phyloP scores from a whole-genome alignment of 2,329 filamentous ascomycete genomes.

The Xylariaceae sp. region DNA sequence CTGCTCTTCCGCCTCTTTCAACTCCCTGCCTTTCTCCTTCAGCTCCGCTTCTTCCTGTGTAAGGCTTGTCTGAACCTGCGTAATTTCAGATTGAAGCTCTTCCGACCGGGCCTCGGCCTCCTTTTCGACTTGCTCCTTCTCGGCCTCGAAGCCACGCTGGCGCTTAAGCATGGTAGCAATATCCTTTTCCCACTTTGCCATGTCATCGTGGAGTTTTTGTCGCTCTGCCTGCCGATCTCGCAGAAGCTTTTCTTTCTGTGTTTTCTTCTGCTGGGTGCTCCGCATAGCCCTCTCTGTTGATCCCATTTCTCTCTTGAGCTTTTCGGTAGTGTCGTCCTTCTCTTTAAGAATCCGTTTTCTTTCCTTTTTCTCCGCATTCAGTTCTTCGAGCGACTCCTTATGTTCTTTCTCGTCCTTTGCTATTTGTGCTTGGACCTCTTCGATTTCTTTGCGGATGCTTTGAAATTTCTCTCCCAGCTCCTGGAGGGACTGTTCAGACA shows the following conservation, averaged over 20 bases:
- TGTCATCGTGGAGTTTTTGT: constrained; percentile 67
- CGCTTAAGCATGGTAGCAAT: constrained; percentile 59
- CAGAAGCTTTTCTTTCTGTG: constrained; percentile 71
- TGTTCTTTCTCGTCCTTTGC: constrained; percentile 71
- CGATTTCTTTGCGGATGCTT: constrained; percentile 75
- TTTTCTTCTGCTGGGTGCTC: constrained; percentile 72
- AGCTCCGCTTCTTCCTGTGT: constrained; percentile 69
- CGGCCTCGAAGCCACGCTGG: constrained; percentile 51
- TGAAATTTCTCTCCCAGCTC: constrained; percentile 82
- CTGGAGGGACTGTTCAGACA: constrained; percentile 66
- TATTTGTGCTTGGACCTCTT: constrained; percentile 70
- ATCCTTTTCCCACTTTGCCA: constrained; percentile 65
- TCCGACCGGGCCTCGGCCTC: constrained; percentile 52
- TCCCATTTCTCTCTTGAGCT: constrained; percentile 77
- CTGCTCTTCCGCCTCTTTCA: constrained; percentile 72
- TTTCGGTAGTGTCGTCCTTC: constrained; percentile 86
- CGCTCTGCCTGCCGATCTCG: constrained; percentile 68
- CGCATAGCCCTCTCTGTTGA: constrained; percentile 79
- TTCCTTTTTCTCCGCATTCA: constrained; percentile 76
- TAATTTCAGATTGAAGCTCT: constrained; percentile 54
- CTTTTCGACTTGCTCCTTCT: constrained; percentile 50
- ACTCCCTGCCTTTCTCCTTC: constrained; percentile 65
- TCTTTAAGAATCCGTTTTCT: constrained; percentile 77
- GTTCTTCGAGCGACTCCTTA: constrained; percentile 60
- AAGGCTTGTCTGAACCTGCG: constrained; percentile 62